Conservation (phyloP, 768 basidiomycete species). For the Collybiopsis confluens region DNA sequence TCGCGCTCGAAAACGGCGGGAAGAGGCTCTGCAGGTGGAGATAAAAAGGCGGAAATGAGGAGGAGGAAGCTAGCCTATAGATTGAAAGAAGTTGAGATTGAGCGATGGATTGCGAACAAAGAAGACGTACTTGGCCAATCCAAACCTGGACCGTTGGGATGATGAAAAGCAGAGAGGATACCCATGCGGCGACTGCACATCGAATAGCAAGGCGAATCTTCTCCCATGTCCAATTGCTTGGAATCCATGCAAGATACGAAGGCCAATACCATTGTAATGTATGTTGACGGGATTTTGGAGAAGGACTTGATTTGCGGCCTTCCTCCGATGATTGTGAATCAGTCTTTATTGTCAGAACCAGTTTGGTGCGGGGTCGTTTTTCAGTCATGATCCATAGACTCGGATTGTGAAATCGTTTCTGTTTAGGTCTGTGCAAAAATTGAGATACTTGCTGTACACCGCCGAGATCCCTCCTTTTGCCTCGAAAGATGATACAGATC, state of each 20-base stretch:
- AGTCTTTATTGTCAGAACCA: not conserved
- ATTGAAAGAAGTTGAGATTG: conserved; percentile 16
- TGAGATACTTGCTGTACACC: no score
- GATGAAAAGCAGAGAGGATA: conserved; percentile 54
- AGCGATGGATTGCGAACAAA: conserved; percentile 46
- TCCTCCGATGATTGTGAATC: not conserved
- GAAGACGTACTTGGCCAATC: conserved; percentile 52
- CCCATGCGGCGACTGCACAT: conserved; percentile 59
- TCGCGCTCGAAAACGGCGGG: conserved; percentile 67
- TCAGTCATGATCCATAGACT: no score
- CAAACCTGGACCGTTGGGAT: conserved; percentile 42
- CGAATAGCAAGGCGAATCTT: conserved; percentile 60
- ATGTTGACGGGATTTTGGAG: not conserved
- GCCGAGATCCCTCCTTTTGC: no score
- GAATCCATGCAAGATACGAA: conserved; percentile 41
- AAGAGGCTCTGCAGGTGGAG: conserved; percentile 67
- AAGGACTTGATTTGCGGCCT: not conserved
- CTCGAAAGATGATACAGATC: no score
- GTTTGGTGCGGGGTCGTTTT: no score
- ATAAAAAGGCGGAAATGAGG: conserved; percentile 52
- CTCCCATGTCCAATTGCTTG: conserved; percentile 46
- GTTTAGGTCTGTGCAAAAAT: no score
- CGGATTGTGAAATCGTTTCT: no score
- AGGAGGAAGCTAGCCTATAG: not conserved
- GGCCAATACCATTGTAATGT: not conserved